These are phyloP conservation scores for Aspergillus felis DNA, from an alignment of 2,329 filamentous ascomycete species.

Conservation along the genomic window DNA sequence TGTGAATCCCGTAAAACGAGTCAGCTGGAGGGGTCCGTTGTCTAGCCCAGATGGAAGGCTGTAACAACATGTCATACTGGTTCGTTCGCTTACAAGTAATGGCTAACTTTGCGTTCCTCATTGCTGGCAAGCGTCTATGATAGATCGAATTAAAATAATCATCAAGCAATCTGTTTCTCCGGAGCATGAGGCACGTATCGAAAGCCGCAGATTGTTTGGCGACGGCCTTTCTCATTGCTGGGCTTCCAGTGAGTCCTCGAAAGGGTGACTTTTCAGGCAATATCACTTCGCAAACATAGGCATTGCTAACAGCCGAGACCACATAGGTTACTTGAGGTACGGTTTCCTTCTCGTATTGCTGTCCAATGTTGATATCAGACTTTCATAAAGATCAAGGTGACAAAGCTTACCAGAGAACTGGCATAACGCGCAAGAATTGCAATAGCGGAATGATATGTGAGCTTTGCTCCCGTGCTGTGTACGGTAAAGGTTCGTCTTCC, in stretches of 20 bases:
- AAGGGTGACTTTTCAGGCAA: conserved; percentile 73
- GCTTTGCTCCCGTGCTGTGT: conserved; percentile 65
- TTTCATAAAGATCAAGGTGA: neutral
- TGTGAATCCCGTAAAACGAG: conserved; percentile 57
- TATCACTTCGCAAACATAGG: conserved; percentile 73
- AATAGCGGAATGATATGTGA: conserved; percentile 74
- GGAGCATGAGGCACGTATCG: conserved; percentile 69
- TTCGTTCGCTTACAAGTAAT: conserved; percentile 73
- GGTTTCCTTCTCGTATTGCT: conserved; percentile 48
- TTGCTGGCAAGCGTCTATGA: conserved; percentile 66
- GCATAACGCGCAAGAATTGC: conserved; percentile 70
- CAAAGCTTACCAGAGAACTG: conserved; percentile 54
- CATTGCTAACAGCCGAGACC: conserved; percentile 51
- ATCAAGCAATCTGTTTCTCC: conserved; percentile 65
- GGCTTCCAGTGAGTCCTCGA: conserved; percentile 59
- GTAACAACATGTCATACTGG: conserved; percentile 72
- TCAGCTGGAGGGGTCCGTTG: conserved; percentile 44
- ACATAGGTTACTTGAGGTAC: conserved; percentile 56
- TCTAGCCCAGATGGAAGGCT: conserved; percentile 69
- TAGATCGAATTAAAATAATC: conserved; percentile 70
- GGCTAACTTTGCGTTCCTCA: conserved; percentile 83
- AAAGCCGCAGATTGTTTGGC: conserved; percentile 91
- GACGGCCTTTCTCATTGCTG: conserved; percentile 65
- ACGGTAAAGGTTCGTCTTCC: conserved; percentile 56
- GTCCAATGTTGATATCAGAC: conserved; percentile 8